A percentile compares a stretch with the other conserved stretches of the same genome.
phyloP scores from a whole-genome alignment of 805 yeast species.

The Metschnikowia koreensis region DNA sequence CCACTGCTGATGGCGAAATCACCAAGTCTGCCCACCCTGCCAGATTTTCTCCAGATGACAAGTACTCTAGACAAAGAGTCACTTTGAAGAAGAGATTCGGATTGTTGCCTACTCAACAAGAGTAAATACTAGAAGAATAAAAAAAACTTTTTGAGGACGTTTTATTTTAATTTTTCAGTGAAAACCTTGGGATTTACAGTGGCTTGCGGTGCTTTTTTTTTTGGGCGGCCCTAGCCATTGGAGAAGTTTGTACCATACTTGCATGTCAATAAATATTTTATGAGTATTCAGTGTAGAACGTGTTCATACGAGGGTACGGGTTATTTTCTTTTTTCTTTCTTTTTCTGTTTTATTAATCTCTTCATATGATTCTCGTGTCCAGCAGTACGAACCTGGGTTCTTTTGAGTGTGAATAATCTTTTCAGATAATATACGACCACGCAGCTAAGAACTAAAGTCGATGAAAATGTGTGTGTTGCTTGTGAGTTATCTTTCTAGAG shows the following conservation, averaged over 20 bases:
- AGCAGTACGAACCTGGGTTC: no score
- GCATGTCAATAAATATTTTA: slow-evolving; percentile 6
- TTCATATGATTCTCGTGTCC: no score
- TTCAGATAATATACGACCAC: no score
- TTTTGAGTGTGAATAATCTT: no score
- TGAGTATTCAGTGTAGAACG: neutral
- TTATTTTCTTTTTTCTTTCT: neutral
- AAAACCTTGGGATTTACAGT: neutral
- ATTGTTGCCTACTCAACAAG: slow-evolving; percentile 74
- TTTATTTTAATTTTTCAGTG: neutral
- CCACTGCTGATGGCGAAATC: slow-evolving; percentile 82
- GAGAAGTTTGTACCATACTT: slow-evolving; percentile 9
- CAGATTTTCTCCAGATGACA: slow-evolving; percentile 98
- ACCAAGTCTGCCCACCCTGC: slow-evolving; percentile 99
- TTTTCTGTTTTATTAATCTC: neutral
- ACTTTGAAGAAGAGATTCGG: slow-evolving; percentile 93
- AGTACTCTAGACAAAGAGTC: slow-evolving; percentile 98
- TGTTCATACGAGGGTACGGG: no score
- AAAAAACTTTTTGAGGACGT: neutral
- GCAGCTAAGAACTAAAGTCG: no score
- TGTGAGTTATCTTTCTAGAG: no score
- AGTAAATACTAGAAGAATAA: neutral
- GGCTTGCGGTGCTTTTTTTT: neutral
- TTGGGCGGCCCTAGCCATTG: neutral
- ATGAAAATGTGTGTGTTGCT: no score